Evolutionary conservation across 2,329 filamentous ascomycete genomes (phyloP), one percentile per base, ranked within the genome.

Genomic region (Davidsoniella eucalypti): DNA sequence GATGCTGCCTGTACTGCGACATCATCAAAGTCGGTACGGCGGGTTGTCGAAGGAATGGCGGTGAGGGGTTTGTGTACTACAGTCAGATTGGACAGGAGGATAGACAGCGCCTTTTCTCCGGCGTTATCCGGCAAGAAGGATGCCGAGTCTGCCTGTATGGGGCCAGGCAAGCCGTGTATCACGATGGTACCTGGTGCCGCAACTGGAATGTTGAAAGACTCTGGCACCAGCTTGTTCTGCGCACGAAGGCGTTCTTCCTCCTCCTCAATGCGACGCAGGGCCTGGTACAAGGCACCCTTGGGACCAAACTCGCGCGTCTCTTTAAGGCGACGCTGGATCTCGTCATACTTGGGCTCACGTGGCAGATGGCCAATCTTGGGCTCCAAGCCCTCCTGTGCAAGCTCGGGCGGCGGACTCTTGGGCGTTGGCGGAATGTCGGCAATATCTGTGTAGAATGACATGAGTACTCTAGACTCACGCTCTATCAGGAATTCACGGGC

Each of bases 391-490:
- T 55, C 51, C 37, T 55, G 51, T 2, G 55, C 51, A 12, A 56
- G 53, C 55, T 69, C 68, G 6, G 58, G 62, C 1, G 61, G 60
- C 0, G 75, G 75, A 10, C 74, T 78, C 57, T 72, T 73, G 10
- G 75, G 73, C 3, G 72, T 72, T 2, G 69, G 64, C 1, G 75
- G 75, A 44, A 78, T 76, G 54, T 78, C 74, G 3, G 68, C 64
- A 1, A 64, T 57, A 44, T 71, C 69, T 1, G 69, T 69, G 57
- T 80, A 80, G 42, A 78, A 65, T n/a, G 67, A 73, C 71, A 82
- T 77, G 33, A 82, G 66, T 57, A 78, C 76, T 9, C 67, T 67
- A 44, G 69, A 70, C 58, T 80, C 77, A 23, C 76, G 72, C 44
- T 74, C 69, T 5, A 68, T 66, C 59, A 79, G 78, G 21, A 64